Percentiles rank a stretch among this genome's conserved stretches.
Conservation (phyloP, 345 rosid species). For the Kernera saxatilis region DNA sequence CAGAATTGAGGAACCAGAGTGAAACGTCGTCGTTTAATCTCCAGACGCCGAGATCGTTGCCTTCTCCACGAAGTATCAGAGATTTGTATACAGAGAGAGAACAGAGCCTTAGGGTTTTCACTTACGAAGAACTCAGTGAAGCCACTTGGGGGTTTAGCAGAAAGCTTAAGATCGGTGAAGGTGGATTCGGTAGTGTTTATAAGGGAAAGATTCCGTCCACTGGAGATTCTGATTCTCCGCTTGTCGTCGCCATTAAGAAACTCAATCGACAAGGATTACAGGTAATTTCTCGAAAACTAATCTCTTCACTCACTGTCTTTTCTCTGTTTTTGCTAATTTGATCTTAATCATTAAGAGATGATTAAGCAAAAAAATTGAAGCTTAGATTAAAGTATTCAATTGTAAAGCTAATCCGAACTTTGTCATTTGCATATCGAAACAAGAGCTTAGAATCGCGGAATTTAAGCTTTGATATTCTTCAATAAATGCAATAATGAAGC, state of each 20-base stretch:
- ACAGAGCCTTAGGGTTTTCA: slow-evolving; percentile 58
- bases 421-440: neutral
- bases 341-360: neutral
- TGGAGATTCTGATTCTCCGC: slow-evolving; percentile 40
- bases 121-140: slow-evolving; percentile 59
- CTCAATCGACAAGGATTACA: slow-evolving; percentile 69
- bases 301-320: neutral
- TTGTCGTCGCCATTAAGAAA: slow-evolving; percentile 71
- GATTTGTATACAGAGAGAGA: slow-evolving; percentile 64
- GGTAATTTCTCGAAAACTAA: slow-evolving; percentile 31
- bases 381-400: neutral
- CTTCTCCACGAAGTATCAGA: slow-evolving; percentile 58
- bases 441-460: neutral
- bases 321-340: neutral
- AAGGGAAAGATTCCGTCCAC: slow-evolving; percentile 50
- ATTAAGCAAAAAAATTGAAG: neutral
- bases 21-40: slow-evolving; percentile 25
- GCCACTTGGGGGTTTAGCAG: slow-evolving; percentile 66
- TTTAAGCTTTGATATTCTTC: neutral
- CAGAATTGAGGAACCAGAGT: slow-evolving; percentile 6
- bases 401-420: neutral
- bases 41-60: slow-evolving; percentile 30
- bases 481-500: neutral
- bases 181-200: slow-evolving; percentile 81
- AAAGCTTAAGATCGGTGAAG: slow-evolving; percentile 74